Evolutionary conservation across 495 filamentous ascomycete species (phyloP).

Genomic region (Hapsidospora chrysogenum): DNA sequence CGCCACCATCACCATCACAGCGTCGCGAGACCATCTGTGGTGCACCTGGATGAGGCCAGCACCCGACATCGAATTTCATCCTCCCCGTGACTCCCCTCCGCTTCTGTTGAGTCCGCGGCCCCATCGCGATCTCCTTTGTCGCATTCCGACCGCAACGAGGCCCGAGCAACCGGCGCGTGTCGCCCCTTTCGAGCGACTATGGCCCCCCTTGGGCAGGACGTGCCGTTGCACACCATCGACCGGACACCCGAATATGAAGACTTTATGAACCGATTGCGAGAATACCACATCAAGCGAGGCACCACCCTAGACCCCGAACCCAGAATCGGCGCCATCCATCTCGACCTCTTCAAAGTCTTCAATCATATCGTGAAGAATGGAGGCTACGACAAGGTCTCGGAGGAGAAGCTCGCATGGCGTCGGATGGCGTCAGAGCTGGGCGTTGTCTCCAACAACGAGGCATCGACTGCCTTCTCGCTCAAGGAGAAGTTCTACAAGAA

Average conservation of each 20-base stretch:
- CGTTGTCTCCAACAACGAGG: slow-evolving; percentile 39
- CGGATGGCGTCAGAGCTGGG: slow-evolving; percentile 51
- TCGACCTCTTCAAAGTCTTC: slow-evolving; percentile 58
- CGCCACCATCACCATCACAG: too few relatives aligned
- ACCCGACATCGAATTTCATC: too few relatives aligned
- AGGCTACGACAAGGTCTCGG: slow-evolving; percentile 67
- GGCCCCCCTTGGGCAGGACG: slow-evolving; percentile 2
- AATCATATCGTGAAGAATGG: slow-evolving; percentile 50
- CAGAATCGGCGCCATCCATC: slow-evolving; percentile 48
- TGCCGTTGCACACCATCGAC: slow-evolving; percentile 18
- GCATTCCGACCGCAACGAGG: too few relatives aligned
- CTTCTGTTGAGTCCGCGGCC: too few relatives aligned
- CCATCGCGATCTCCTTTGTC: too few relatives aligned
- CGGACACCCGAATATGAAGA: slow-evolving; percentile 46
- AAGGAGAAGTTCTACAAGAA: slow-evolving; percentile 77
- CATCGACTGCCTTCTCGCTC: slow-evolving; percentile 56
- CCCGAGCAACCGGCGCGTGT: too few relatives aligned
- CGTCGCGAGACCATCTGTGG: too few relatives aligned
- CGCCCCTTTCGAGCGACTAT: too few relatives aligned
- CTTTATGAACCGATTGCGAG: slow-evolving; percentile 48
- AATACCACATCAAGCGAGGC: slow-evolving; percentile 55
- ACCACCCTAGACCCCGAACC: slow-evolving; percentile 58
- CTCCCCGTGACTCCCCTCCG: too few relatives aligned
- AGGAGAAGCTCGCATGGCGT: slow-evolving; percentile 66
- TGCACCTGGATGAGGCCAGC: too few relatives aligned